Percentiles rank a stretch among this genome's conserved stretches.
phyloP scores from a whole-genome alignment of 2,329 filamentous ascomycete genomes.

The Pestalotiopsis sp. region DNA sequence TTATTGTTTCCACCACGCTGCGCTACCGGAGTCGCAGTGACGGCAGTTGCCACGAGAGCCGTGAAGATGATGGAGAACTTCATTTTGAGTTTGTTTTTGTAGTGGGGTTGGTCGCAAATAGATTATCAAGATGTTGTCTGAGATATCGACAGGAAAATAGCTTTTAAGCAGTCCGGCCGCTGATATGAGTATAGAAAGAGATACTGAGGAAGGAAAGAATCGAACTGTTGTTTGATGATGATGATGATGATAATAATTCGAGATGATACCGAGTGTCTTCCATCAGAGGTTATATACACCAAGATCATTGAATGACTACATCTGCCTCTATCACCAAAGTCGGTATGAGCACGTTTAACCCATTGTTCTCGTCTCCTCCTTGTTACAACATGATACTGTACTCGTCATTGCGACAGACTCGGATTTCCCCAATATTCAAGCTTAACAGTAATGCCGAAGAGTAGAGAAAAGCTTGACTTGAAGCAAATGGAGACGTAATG shows the following conservation, averaged over 20 bases:
- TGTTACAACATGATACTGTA: slow-evolving; percentile 7
- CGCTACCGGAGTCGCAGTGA: slow-evolving; percentile 12
- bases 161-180: slow-evolving; percentile 1
- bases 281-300: not conserved
- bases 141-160: not conserved
- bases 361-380: not conserved
- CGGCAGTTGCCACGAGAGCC: slow-evolving; percentile 5
- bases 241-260: not conserved
- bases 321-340: not conserved
- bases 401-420: not conserved
- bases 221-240: not conserved
- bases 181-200: not conserved
- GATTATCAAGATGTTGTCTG: not conserved
- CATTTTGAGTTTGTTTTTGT: not conserved
- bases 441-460: not conserved
- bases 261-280: not conserved
- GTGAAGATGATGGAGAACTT: slow-evolving; percentile 10
- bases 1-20: not conserved
- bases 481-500: not conserved
- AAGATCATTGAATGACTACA: not conserved
- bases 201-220: not conserved
- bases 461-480: not conserved
- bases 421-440: not conserved
- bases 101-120: not conserved
- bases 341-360: not conserved